Base-by-base conservation (phyloP, 2,329 filamentous ascomycete genomes). In the Corinectria fuckeliana region DNA sequence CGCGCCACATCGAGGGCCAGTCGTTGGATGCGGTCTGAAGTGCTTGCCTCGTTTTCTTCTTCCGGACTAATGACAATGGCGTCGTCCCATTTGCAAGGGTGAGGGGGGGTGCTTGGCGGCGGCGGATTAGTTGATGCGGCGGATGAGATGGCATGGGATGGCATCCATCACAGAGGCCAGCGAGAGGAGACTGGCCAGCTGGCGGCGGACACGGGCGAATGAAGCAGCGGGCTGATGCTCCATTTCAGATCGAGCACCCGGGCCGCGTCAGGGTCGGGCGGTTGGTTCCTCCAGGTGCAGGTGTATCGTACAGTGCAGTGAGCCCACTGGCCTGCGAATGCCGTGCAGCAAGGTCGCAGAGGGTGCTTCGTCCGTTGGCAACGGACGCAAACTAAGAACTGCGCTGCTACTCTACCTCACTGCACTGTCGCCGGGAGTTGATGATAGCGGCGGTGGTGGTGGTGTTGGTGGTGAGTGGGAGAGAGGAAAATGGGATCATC, bases 31-130 rank as follows among this genome's bases (percentile, higher is more conserved):
- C 61, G 58, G 67, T 66, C 59, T 61, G 64, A 25, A n/a, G 42
- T 65, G 68, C 59, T 70, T 71, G 69, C 69, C 69, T 71, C 67
- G 62, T 71, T 68, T 70, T 69, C 60, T 39, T 55, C 30, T 42
- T 20, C 36, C 21, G 39, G 50, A 45, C 42, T 38, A 49, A 56
- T 18, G 25, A 45, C n/a, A n/a, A n/a, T n/a, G 26, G 48, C 32
- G 38, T 25, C n/a, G n/a, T n/a, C n/a, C n/a, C n/a, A n/a, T n/a
- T n/a, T n/a, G n/a, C n/a, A n/a, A n/a, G n/a, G n/a, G n/a, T 45
- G 41, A 53, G 52, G 53, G 58, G 52, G 30, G 51, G 58, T 47
- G 30, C 57, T 34, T 20, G 23, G 34, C 20, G 13, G 16, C 6
- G 21, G 45, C 30, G 26, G 32, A 32, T 44, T 50, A 42, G 23